phyloP scores from a whole-genome alignment of 2,329 filamentous ascomycete species.

The Xylaria sp. region DNA sequence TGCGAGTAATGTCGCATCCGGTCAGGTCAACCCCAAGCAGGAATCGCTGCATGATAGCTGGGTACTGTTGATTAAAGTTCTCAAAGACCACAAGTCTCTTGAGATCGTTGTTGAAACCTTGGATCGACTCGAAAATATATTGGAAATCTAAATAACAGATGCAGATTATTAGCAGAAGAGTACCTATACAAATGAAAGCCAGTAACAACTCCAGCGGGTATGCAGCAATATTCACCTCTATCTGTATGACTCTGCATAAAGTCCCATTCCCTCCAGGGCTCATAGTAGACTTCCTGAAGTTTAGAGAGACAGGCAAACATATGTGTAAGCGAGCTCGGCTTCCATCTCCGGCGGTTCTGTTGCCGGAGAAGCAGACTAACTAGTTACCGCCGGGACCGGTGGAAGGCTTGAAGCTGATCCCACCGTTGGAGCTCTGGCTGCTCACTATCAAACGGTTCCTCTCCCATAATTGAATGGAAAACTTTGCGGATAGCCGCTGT shows the following conservation, averaged over 20 bases:
- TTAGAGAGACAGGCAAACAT: conserved; percentile 37
- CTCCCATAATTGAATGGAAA: conserved; percentile 26
- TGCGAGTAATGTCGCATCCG: conserved; percentile 23
- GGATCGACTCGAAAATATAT: background rate
- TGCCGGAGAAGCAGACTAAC: conserved; percentile 36
- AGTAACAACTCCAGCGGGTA: too few relatives aligned
- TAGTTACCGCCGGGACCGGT: conserved; percentile 33
- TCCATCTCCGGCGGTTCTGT: conserved; percentile 39
- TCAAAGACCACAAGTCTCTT: conserved; percentile 34
- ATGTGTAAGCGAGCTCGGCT: conserved; percentile 30
- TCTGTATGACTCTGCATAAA: conserved; percentile 3
- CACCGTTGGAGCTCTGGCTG: conserved; percentile 30
- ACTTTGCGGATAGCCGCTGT: conserved; percentile 27
- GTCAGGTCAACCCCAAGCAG: too few relatives aligned
- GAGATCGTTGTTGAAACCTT: too few relatives aligned
- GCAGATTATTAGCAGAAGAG: too few relatives aligned
- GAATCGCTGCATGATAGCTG: too few relatives aligned
- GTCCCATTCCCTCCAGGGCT: conserved; percentile 38
- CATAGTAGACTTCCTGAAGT: conserved; percentile 38
- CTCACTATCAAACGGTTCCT: conserved; percentile 27
- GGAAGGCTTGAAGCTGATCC: conserved; percentile 33
- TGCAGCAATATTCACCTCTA: conserved; percentile 4
- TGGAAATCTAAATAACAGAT: too few relatives aligned
- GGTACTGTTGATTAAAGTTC: conserved; percentile 39
- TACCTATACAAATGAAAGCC: too few relatives aligned